Evolutionary conservation across 2,329 filamentous ascomycete species (phyloP).

Genomic region (Ascomycota sp.): DNA sequence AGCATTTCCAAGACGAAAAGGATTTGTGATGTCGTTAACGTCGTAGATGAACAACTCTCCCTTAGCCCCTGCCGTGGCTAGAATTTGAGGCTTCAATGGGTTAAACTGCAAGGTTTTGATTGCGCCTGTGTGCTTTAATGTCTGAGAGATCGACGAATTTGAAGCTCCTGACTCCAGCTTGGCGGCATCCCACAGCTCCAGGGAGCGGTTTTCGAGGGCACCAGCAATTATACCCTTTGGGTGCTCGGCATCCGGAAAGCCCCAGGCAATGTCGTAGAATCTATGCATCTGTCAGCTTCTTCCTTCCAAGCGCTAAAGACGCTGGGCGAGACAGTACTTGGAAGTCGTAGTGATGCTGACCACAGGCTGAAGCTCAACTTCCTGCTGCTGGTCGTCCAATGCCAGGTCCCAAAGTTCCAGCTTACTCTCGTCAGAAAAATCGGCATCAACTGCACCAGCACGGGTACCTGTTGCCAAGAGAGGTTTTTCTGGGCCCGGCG

Average conservation of each 20-base stretch:
- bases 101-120: slow-evolving; percentile 97
- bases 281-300: slow-evolving; percentile 22
- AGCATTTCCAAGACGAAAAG: slow-evolving; percentile 70
- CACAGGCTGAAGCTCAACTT: slow-evolving; percentile 65
- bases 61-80: slow-evolving; percentile 82
- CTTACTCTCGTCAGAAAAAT: slow-evolving; percentile 94
- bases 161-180: slow-evolving; percentile 33
- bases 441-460: slow-evolving; percentile 82
- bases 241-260: slow-evolving; percentile 54
- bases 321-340: slow-evolving; percentile 33
- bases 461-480: slow-evolving; percentile 82
- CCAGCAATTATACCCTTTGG: slow-evolving; percentile 81
- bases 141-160: slow-evolving; percentile 67
- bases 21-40: slow-evolving; percentile 67
- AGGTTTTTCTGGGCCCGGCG: slow-evolving; percentile 54
- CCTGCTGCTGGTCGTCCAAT: slow-evolving; percentile 52
- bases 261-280: slow-evolving; percentile 95
- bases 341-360: slow-evolving; percentile 72
- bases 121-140: slow-evolving; percentile 71
- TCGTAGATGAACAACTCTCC: slow-evolving; percentile 94
- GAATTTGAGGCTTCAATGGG: slow-evolving; percentile 67
- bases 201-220: slow-evolving; percentile 77
- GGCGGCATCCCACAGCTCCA: slow-evolving; percentile 82
- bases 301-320: background rate
- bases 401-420: slow-evolving; percentile 89